Base-by-base conservation (phyloP, 345 rosid genomes). In the Sonneratia alba region DNA sequence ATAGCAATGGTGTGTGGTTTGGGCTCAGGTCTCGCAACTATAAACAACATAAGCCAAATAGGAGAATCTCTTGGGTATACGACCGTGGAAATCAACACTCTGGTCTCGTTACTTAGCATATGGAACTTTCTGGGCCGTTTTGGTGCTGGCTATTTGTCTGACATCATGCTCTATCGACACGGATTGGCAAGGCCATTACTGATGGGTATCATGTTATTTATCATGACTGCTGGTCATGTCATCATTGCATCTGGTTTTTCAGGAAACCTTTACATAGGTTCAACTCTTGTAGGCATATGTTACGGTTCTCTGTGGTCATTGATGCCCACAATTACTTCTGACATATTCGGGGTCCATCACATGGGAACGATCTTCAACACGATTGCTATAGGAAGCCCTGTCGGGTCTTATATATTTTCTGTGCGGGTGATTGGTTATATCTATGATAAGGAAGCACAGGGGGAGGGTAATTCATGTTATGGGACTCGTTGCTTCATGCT, bases 51-150 rank as follows among this genome's bases (percentile, higher is more conserved):
- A 16, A 85, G 93, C 80, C 93, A 93, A 71, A 75, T 93, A 6
- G 98, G 97, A 7, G 89, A 87, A 74, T 93, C 98, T 32, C 93
- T 93, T 9, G 83, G 85, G 12, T 94, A 94, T 81, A 76, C 85
- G 4, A 78, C 81, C 6, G 49, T 69, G 22, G 96, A 88, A 75
- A 87, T 79, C 79, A 86, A 77, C 69, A 87, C 97, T 22, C 45
- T 93, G 74, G 96, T 94, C 70, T 78, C 98, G 22, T 77, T 89
- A 73, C 80, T 84, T 84, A 89, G 93, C 73, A 91, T 89, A 84
- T 94, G 98, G 98, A 91, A 89, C 71, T 91, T 91, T 75, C 89
- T 94, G 3, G 97, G 97, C 71, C 89, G 97, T 45, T 89, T 93
- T 45, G 93, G 94, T 59, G 98, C 83, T 10, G 98, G 98, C 19